Evolutionary conservation across 495 filamentous ascomycete genomes (phyloP), one percentile per base, ranked within the genome.

Genomic region (Xylaria curta): DNA sequence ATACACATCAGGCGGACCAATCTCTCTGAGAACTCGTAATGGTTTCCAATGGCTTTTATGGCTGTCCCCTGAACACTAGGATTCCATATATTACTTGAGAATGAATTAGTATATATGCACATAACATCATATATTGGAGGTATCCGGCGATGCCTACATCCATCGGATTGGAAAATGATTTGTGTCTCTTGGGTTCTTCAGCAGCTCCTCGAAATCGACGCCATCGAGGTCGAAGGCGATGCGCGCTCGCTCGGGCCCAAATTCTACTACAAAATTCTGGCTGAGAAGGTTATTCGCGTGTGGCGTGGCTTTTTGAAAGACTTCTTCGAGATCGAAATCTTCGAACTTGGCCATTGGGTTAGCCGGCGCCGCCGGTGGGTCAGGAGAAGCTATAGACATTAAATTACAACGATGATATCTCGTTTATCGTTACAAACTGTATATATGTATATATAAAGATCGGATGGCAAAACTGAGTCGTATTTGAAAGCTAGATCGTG

Each of bases 251-350:
- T 90, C 83, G 28, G 85, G 85, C 40, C 91, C 89, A 79, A 94
- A 94, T 66, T 94, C 90, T 17, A 95, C 82, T 24, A 91, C 87
- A 74, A 95, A 94, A 73, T 91, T 93, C 15, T 70, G 77, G 5
- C 88, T 89, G 4, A 77, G 69, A 24, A 78, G 71, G n/a, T 82
- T 73, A 44, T 78, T 63, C 1, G 87, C 77, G 21, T 78, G 76
- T 6, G 71, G 53, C 66, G 85, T 75, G 54, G 82, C 82, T 8
- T 76, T 40, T 21, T 75, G 42, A 74, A 90, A 90, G 67, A 87
- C 79, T 0, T 71, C 71, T 6, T 75, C 66, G 47, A 87, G 78
- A 73, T 92, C 90, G 49, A 91, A 89, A 75, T 91, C 80, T 15
- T 81, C 71, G 73, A 92, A 90, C 53, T 75, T 73, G 12, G 26